Base-by-base conservation (phyloP, 2,329 filamentous ascomycete genomes). In the Harringtonia lauricola region DNA sequence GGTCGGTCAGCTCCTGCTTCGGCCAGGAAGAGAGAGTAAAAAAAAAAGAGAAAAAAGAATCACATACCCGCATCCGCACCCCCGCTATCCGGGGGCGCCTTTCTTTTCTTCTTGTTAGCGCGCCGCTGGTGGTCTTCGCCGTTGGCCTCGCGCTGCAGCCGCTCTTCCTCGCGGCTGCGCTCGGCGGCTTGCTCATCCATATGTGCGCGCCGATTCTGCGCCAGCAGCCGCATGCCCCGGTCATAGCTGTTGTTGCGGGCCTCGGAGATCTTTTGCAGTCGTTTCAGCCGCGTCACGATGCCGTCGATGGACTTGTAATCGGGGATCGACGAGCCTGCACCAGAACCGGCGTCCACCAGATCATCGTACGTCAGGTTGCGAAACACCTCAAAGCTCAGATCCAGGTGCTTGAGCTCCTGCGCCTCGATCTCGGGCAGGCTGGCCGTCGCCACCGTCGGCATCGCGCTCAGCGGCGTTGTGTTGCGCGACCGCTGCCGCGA, bases 91-190 rank as follows among this genome's bases (percentile, higher is more conserved):
- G 75, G 67, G 21, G n/a, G n/a, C n/a, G 82, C 84, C 64, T 87
- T 88, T 59, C 84, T 80, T 67, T 86, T 88, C 70, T 86, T 88
- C 51, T 83, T 72, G 60, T 89, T 88, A 21, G 69, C 64, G 54
- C 76, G 76, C 19, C 64, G 61, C 42, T 70, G 67, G 39, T 59
- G 54, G 47, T 62, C 61, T 48, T 67, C 67, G 36, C 75, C 72
- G 24, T 61, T 70, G 42, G 68, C 55, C 60, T 68, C 58, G 58
- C 67, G 54, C 68, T 58, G 73, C 63, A 56, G 58, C 42, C 64
- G 65, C 55, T 71, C 68, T 31, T 74, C 72, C 44, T 77, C 70
- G 38, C 66, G 59, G 34, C 71, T 64, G 47, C 62, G 57, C 47
- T 67, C 63, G 14, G 59, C 59, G 17, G 64, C 64, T 39, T 66